Base-by-base conservation (phyloP, 495 filamentous ascomycete species). In the Trichoderma erinaceum region DNA sequence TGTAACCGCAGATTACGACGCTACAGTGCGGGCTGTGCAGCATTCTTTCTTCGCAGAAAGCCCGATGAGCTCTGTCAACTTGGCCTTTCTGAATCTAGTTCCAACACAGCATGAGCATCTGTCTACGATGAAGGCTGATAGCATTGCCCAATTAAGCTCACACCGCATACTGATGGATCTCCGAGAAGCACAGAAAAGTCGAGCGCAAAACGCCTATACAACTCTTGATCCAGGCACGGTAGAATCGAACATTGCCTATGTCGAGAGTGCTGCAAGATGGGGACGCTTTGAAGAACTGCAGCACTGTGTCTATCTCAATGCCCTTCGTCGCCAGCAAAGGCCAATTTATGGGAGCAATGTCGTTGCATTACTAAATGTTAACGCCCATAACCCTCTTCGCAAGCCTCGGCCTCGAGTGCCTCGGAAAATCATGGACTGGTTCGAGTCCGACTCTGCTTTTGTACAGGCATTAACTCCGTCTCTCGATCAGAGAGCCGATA, bases 301-400 rank as follows among this genome's bases (percentile, higher is more conserved):
- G 68, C 87, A 91, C 66, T 90, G 87, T 68, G 85, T 94, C 29
- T 92, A 92, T 71, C 82, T 95, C 41, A 95, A 94, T 70, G 88
- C 86, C 2, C 85, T 92, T 18, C 90, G 92, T 38, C 90, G 91
- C 65, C 89, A 93, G 71, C 87, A 90, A 58, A 84, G 87, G 4
- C 93, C 93, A 2, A 81, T 97, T 2, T 97, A 93, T 70, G 92
- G 91, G 65, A 88, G 84, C 71, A 87, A 85, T 32, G 80, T 96
- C 12, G 81, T 94, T 23, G 86, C 93, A 29, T 81, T 90, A 32
- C 78, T 95, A 32, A 89, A 86, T 15, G 81, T 92, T 18, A 86
- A 86, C 43, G 74, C 83, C 25, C 75, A 83, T 21, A 78, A 83
- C 38, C 82, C 83, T 11, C 86, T 86, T 6, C 78, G 81, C 63